These are phyloP conservation scores for Microglena sp. DNA, from an alignment of 139 green algal species.

Conservation along the genomic window DNA sequence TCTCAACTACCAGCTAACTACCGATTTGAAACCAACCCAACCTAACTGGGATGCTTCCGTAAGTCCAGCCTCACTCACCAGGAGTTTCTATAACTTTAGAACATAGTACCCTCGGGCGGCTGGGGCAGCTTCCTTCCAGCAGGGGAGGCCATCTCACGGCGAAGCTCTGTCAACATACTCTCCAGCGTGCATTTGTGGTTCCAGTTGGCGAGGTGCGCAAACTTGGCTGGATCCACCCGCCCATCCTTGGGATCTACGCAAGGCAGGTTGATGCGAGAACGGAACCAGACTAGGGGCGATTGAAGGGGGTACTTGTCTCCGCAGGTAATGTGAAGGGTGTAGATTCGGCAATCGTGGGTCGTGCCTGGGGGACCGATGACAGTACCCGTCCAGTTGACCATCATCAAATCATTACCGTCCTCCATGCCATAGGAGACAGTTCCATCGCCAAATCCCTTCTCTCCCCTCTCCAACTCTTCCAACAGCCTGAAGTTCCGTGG, in stretches of 20 bases:
- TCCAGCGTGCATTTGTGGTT: conserved; percentile 78
- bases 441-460: conserved; percentile 92
- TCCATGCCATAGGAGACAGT: conserved; percentile 95
- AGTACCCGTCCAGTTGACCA: conserved; percentile 92
- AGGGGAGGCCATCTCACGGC: conserved; percentile 73
- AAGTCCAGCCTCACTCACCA: too few relatives aligned
- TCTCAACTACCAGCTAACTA: too few relatives aligned
- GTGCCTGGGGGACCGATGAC: conserved; percentile 89
- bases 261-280: conserved; percentile 58
- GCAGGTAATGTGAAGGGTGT: conserved; percentile 73
- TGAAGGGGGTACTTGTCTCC: conserved; percentile 74
- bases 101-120: conserved; percentile 69
- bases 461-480: conserved; percentile 87
- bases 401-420: conserved; percentile 70
- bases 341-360: conserved; percentile 87
- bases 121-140: conserved; percentile 81
- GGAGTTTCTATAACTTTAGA: too few relatives aligned
- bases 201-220: conserved; percentile 74
- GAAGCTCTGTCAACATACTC: conserved; percentile 77
- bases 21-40: too few relatives aligned
- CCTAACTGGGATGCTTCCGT: too few relatives aligned
- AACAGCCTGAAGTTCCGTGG: conserved; percentile 94
- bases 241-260: conserved; percentile 53
- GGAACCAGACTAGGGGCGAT: conserved; percentile 39
- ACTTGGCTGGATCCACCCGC: conserved; percentile 57